Conservation (phyloP, 2,329 filamentous ascomycete species). For the Xylaria sp. region DNA sequence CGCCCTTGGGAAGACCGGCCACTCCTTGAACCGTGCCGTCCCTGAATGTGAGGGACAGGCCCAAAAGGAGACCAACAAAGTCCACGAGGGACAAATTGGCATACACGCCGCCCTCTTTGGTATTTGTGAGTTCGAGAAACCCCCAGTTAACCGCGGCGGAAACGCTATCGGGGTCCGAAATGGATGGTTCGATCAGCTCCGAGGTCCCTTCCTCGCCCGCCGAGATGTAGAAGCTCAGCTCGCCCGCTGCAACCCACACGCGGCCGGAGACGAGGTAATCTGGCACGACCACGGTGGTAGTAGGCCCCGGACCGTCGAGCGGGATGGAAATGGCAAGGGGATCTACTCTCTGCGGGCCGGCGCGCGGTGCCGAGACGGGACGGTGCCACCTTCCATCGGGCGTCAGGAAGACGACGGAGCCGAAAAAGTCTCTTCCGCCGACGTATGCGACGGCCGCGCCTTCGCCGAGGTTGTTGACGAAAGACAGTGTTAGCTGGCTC, state of each 20-base stretch:
- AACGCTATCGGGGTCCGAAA: conserved; percentile 42
- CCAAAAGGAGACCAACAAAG: conserved; percentile 51
- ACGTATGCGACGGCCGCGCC: no score
- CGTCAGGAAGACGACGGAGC: conserved; percentile 39
- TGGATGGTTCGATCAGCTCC: conserved; percentile 48
- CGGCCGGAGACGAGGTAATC: conserved; percentile 38
- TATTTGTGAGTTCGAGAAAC: conserved; percentile 49
- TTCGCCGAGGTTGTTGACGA: no score
- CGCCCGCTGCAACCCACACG: conserved; percentile 40
- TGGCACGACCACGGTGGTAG: conserved; percentile 39
- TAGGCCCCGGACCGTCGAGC: conserved; percentile 38
- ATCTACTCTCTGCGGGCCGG: conserved; percentile 33
- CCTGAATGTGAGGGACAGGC: conserved; percentile 45
- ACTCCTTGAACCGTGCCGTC: conserved; percentile 39
- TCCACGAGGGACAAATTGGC: conserved; percentile 54
- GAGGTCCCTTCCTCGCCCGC: conserved; percentile 20
- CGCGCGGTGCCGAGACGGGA: conserved; percentile 31
- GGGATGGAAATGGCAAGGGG: conserved; percentile 39
- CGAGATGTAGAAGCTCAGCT: conserved; percentile 38
- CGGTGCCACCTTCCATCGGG: conserved; percentile 41
- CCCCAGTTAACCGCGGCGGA: conserved; percentile 45
- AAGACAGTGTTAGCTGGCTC: no score
- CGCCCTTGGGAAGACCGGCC: conserved; percentile 40
- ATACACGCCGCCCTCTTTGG: conserved; percentile 37
- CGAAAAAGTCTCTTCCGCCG: conserved; percentile 28